These are phyloP conservation scores for Cadophora malorum DNA, from an alignment of 2,329 filamentous ascomycete species.

Conservation along the genomic window DNA sequence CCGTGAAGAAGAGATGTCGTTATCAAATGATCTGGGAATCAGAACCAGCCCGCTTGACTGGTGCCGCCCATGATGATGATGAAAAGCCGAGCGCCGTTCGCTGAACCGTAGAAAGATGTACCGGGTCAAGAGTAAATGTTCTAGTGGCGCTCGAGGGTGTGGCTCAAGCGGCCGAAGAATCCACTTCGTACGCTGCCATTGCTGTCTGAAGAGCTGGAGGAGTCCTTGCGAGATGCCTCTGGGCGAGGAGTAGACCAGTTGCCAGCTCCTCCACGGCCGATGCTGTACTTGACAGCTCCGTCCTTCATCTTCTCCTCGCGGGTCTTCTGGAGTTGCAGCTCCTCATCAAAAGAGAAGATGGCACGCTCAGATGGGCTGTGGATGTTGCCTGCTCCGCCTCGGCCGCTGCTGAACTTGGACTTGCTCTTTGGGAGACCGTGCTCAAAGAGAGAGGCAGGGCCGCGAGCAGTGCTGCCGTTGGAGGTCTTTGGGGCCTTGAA, in stretches of 20 bases:
- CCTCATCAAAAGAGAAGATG: conserved; percentile 45
- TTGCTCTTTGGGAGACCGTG: conserved; percentile 38
- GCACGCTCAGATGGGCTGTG: conserved; percentile 38
- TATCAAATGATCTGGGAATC: conserved; percentile 24
- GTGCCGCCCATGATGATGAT: conserved; percentile 22
- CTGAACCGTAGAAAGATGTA: conserved; percentile 26
- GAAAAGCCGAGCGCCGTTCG: conserved; percentile 23
- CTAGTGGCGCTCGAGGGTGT: conserved; percentile 35
- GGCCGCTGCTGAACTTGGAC: conserved; percentile 41
- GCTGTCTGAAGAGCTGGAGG: conserved; percentile 33
- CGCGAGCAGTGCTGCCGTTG: conserved; percentile 35
- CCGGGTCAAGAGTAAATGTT: conserved; percentile 10
- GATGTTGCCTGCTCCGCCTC: conserved; percentile 46
- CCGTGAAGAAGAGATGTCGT: conserved; percentile 19
- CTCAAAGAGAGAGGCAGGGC: conserved; percentile 43
- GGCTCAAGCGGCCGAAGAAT: conserved; percentile 40
- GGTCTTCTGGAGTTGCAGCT: conserved; percentile 41
- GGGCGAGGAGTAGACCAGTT: conserved; percentile 36
- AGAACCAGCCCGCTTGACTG: conserved; percentile 27
- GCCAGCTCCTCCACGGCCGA: conserved; percentile 43
- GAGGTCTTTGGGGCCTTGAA: conserved; percentile 43
- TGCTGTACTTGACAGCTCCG: conserved; percentile 37
- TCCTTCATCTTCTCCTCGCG: conserved; percentile 40
- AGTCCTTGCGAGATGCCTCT: conserved; percentile 38
- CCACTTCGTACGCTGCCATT: conserved; percentile 31